Evolutionary conservation across 1,284 basidiomycete species (phyloP), one percentile per base, ranked within the genome.

Genomic region (Marasmius oreades): DNA sequence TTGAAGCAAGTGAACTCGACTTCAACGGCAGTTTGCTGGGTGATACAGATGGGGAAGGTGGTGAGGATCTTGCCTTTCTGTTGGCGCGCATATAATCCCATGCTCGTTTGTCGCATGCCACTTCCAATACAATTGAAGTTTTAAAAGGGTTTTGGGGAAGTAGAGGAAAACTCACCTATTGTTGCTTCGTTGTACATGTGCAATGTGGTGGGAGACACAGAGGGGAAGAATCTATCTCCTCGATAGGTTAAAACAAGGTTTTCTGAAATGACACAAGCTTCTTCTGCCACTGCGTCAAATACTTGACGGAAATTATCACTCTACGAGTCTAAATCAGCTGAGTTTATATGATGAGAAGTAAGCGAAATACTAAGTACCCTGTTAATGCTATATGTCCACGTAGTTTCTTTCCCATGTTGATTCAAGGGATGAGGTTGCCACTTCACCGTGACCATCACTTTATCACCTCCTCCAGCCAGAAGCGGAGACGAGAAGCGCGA

Each of bases 381-480:
- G 61, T 78, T 78, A 62, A 88, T 76, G 61, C 73, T 77, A 64
- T 83, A 86, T 1, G 66, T 67, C 77, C 79, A 86, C 3, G 67
- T 61, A 37, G 75, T 63, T 22, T 72, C 63, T 60, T 71, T 66
- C 2, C 73, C 77, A 16, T 64, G 61, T 24, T 68, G 56, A 58
- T 83, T 73, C 50, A 75, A 64, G 1, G 88, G 88, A 70, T 90
- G 87, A 3, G 80, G 79, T 42, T 73, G 73, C 85, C 86, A 89
- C 44, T 71, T 75, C 7, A 90, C 80, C 44, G 69, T 77, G 44
- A 91, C 69, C 14, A 70, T 68, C 14, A 87, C 76, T 10, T 66
- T 68, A 45, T 81, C 73, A 16, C 66, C 75, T n/a, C 14, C 20
- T 11, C 8, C 7, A 28, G 20, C 20, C 1, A 77, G 74, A 4